A percentile compares a stretch with the other conserved stretches of the same genome.
Evolutionary conservation across 805 yeast species (phyloP).

Genomic region (Pichia manshurica): DNA sequence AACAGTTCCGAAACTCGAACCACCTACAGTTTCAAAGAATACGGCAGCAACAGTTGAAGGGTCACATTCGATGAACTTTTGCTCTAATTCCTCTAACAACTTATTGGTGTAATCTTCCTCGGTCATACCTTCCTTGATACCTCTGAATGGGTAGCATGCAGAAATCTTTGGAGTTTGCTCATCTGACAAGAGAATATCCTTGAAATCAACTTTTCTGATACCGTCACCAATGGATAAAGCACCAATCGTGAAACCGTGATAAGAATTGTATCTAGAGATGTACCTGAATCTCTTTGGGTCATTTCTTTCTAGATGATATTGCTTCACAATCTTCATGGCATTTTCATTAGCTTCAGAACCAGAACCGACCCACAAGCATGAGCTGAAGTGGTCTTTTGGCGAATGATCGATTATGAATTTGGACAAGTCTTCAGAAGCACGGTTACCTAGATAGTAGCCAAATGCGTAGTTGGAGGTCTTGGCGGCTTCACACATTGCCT

Average conservation of each 20-base stretch:
- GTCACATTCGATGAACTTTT: slow-evolving; percentile 34
- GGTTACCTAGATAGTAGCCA: slow-evolving; percentile 31
- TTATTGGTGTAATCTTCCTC: slow-evolving; percentile 33
- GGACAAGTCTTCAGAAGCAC: slow-evolving; percentile 39
- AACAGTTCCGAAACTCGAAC: slow-evolving; percentile 40
- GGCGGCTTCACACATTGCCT: slow-evolving; percentile 36
- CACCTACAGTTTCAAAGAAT: slow-evolving; percentile 41
- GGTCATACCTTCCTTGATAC: slow-evolving; percentile 19
- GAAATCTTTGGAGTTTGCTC: slow-evolving; percentile 28
- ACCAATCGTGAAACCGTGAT: slow-evolving; percentile 47
- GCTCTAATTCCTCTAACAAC: slow-evolving; percentile 36
- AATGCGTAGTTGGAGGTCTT: slow-evolving; percentile 35
- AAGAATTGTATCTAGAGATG: slow-evolving; percentile 39
- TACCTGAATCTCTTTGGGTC: slow-evolving; percentile 36
- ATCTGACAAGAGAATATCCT: slow-evolving; percentile 23
- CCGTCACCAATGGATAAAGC: slow-evolving; percentile 38
- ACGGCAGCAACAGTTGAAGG: slow-evolving; percentile 40
- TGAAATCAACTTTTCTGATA: slow-evolving; percentile 32
- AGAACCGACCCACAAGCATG: slow-evolving; percentile 51
- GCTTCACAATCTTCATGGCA: slow-evolving; percentile 62
- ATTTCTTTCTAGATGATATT: slow-evolving; percentile 39
- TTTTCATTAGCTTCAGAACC: slow-evolving; percentile 83
- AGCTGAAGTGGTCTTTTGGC: slow-evolving; percentile 34
- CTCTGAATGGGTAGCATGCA: slow-evolving; percentile 21
- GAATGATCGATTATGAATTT: slow-evolving; percentile 38